Percentiles rank a stretch among this genome's conserved stretches.
Evolutionary conservation across 1,139 yeast genomes (phyloP).

Genomic region (Fermentozyma sake): DNA sequence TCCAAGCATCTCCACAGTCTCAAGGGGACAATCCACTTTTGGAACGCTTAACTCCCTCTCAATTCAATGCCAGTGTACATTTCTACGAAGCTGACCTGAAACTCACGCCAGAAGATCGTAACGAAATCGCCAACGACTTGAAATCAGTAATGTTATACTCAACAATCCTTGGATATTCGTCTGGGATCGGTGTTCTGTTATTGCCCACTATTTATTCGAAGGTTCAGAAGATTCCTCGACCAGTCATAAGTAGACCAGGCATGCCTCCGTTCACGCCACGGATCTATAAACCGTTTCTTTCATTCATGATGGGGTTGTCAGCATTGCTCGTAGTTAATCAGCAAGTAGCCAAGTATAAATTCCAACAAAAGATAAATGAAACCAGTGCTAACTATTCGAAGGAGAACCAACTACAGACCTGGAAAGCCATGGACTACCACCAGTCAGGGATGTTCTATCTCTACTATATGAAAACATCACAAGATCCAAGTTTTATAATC

Average conservation of each 20-base stretch:
- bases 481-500: constrained; percentile 31
- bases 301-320: constrained; percentile 28
- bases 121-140: constrained; percentile 28
- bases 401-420: constrained; percentile 23
- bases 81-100: constrained; percentile 43
- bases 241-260: constrained; percentile 3
- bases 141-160: constrained; percentile 22
- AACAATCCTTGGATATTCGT: constrained; percentile 20
- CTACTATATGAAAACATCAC: constrained; percentile 31
- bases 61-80: constrained; percentile 33
- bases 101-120: constrained; percentile 28
- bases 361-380: constrained; percentile 14
- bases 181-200: constrained; percentile 9
- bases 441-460: constrained; percentile 33
- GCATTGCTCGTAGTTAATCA: constrained; percentile 25
- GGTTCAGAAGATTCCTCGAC: constrained; percentile 3
- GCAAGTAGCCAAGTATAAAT: constrained; percentile 21
- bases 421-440: constrained; percentile 37
- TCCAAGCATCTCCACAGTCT: too few species aligned
- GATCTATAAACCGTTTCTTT: constrained; percentile 31
- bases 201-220: constrained; percentile 10
- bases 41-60: constrained; percentile 27
- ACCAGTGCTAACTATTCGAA: constrained; percentile 11
- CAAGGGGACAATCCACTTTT: constrained; percentile 28
- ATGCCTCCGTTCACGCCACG: constrained; percentile 7